Conservation (phyloP, 805 yeast genomes). For the Maudiozyma turicensis region DNA sequence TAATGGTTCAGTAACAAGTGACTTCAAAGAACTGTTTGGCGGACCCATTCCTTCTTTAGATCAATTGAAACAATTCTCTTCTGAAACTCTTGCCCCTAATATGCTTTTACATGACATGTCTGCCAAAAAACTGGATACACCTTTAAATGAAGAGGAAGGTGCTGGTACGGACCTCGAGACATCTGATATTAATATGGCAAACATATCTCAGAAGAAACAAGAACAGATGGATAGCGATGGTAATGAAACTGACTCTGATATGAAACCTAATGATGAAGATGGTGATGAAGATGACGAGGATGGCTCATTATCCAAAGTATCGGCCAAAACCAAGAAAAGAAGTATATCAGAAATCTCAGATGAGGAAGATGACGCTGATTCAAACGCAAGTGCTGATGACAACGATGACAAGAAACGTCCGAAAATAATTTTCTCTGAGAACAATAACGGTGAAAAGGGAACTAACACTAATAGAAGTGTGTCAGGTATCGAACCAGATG, state of each 20-base stretch:
- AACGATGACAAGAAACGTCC: neutral
- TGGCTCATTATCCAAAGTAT: conserved; percentile 1
- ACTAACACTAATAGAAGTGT: no score
- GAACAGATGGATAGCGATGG: neutral
- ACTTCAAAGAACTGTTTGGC: conserved; percentile 22
- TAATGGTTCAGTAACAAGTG: conserved; percentile 12
- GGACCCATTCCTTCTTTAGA: conserved; percentile 18
- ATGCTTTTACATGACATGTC: conserved; percentile 9
- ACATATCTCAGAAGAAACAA: neutral
- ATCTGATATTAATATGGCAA: neutral
- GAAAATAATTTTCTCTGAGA: no score
- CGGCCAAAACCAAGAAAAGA: neutral
- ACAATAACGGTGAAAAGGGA: no score
- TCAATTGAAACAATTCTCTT: conserved; percentile 1
- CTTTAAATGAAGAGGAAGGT: neutral
- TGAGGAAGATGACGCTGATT: conserved; percentile 2
- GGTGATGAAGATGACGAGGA: conserved; percentile 1
- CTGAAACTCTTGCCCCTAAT: conserved; percentile 9
- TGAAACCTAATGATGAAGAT: neutral
- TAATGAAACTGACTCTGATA: neutral
- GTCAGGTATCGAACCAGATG: no score
- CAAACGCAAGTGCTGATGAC: neutral
- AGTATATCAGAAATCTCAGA: neutral
- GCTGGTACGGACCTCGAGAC: neutral
- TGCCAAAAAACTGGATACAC: conserved; percentile 1